phyloP scores from a whole-genome alignment of 331 rosid species.

The Quercus phellos region DNA sequence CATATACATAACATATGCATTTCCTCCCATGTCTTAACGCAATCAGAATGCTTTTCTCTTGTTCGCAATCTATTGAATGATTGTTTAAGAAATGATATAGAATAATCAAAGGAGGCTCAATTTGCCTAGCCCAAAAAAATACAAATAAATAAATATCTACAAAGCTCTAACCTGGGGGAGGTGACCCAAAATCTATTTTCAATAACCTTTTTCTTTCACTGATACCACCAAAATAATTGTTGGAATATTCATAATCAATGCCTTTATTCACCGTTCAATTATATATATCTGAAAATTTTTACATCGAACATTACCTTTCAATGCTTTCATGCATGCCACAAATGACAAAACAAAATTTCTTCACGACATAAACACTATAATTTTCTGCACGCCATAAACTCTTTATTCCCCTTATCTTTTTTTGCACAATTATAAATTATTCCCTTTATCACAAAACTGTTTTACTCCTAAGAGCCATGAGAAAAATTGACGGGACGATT shows the following conservation, averaged over 20 bases:
- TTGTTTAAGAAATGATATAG: too few species aligned
- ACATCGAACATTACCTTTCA: not conserved
- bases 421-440: not conserved
- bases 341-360: not conserved
- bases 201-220: too few species aligned
- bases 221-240: too few species aligned
- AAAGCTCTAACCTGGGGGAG: too few species aligned
- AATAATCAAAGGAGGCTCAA: too few species aligned
- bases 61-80: conserved; percentile 37
- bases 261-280: not conserved
- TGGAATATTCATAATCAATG: not conserved
- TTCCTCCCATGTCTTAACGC: conserved; percentile 29
- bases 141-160: not conserved
- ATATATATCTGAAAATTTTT: not conserved
- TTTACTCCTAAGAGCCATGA: not conserved
- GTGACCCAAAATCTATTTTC: too few species aligned
- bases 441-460: not conserved
- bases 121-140: not conserved
- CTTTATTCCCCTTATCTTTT: not conserved
- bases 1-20: conserved; percentile 35
- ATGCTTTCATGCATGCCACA: too few species aligned
- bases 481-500: not conserved
- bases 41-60: conserved; percentile 24
- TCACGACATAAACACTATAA: not conserved
- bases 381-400: not conserved